Evolutionary conservation across 2,329 filamentous ascomycete genomes (phyloP).

Genomic region (Aspergillus calidoustus): DNA sequence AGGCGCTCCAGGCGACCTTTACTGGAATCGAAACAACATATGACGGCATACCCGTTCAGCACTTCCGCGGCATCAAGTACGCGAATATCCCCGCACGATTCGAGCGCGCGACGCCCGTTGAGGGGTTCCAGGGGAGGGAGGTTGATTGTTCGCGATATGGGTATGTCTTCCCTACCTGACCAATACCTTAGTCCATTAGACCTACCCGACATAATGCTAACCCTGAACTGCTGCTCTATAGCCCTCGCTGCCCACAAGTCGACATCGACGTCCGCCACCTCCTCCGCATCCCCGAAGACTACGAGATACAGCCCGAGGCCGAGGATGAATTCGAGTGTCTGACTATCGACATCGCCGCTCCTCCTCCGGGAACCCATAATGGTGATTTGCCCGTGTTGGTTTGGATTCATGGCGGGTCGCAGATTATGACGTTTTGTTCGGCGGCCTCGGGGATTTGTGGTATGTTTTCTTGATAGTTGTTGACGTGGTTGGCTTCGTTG

Average conservation of each 20-base stretch:
- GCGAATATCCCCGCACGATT: conserved; percentile 36
- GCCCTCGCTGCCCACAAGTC: conserved; percentile 50
- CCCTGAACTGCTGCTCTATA: conserved; percentile 19
- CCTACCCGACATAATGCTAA: too few species aligned
- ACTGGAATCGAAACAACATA: conserved; percentile 26
- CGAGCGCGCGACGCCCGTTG: conserved; percentile 32
- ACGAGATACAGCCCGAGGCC: conserved; percentile 31
- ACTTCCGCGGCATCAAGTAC: conserved; percentile 40
- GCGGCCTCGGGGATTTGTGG: conserved; percentile 49
- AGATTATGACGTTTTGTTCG: conserved; percentile 51
- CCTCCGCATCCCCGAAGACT: conserved; percentile 47
- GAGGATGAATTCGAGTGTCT: conserved; percentile 52
- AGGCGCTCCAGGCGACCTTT: conserved; percentile 33
- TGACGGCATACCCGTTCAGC: conserved; percentile 26
- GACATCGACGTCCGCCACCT: conserved; percentile 49
- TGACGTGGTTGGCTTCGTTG: too few species aligned
- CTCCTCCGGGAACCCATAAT: neutral
- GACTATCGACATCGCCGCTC: conserved; percentile 49
- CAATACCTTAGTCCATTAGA: conserved; percentile 4
- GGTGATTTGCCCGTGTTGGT: conserved; percentile 45
- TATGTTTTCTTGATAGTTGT: conserved; percentile 23
- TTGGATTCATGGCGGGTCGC: conserved; percentile 55
- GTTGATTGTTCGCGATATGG: conserved; percentile 42
- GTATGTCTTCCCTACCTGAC: conserved; percentile 22
- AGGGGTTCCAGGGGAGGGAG: conserved; percentile 31